These are phyloP conservation scores for Pittosporum tobira DNA, from an alignment of 129 eudicot genomes.

Conservation along the genomic window DNA sequence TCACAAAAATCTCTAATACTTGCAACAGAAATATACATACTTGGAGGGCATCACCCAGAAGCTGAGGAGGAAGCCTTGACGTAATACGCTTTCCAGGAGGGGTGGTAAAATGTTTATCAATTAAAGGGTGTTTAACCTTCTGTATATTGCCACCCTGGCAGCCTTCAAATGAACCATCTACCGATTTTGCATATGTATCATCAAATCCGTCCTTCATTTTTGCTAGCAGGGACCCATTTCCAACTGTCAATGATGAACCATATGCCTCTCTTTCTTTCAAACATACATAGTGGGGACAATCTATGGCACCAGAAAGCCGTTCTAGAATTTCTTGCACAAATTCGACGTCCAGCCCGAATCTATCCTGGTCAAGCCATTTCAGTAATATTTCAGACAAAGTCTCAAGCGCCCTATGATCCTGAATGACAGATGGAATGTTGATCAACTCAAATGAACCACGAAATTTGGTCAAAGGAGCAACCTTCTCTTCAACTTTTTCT, in stretches of 20 bases:
- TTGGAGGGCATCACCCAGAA: conserved; percentile 43
- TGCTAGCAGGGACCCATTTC: conserved; percentile 19
- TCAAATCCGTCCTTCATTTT: conserved; percentile 15
- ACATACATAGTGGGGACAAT: conserved; percentile 17
- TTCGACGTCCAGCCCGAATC: conserved; percentile 27
- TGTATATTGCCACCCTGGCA: conserved; percentile 10
- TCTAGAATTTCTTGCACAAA: conserved; percentile 37
- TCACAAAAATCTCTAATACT: background rate
- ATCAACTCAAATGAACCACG: conserved; percentile 4
- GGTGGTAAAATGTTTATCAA: conserved; percentile 12
- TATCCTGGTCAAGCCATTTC: conserved; percentile 26
- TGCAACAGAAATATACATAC: conserved; percentile 21
- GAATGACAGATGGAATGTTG: conserved; percentile 13
- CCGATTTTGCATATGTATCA: conserved; percentile 1
- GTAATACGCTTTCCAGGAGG: conserved; percentile 38
- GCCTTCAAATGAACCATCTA: conserved; percentile 7
- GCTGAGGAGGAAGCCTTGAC: conserved; percentile 30
- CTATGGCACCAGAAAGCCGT: conserved; percentile 20
- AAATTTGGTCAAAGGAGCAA: conserved; percentile 16
- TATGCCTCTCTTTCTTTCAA: conserved; percentile 11
- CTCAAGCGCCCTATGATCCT: conserved; percentile 9
- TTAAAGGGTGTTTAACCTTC: conserved; percentile 13
- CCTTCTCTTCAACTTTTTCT: conserved; percentile 5
- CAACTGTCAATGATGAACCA: conserved; percentile 11
- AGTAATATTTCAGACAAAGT: conserved; percentile 4